Evolutionary conservation across 148 eudicot species (phyloP).

Genomic region (Rheum nobile): DNA sequence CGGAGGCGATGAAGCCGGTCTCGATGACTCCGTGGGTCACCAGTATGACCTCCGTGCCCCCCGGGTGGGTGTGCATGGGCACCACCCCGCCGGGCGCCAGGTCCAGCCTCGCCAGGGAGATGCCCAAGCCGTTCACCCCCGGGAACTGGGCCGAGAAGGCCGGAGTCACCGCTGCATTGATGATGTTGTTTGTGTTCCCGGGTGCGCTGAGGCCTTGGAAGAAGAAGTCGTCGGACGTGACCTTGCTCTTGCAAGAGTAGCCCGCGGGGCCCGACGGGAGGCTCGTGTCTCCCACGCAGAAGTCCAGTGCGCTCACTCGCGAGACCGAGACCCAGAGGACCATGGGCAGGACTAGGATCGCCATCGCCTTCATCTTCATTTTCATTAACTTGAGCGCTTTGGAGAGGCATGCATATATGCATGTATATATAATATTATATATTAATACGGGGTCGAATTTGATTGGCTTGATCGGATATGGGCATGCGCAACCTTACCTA

Average conservation of each 20-base stretch:
- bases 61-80: conserved; percentile 88
- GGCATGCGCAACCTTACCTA: not conserved
- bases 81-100: conserved; percentile 59
- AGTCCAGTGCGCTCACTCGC: conserved; percentile 39
- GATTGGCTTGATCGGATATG: conserved; percentile 1
- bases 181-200: conserved; percentile 59
- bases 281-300: conserved; percentile 52
- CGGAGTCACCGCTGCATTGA: conserved; percentile 69
- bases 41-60: conserved; percentile 38
- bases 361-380: conserved; percentile 29
- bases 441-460: not conserved
- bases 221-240: conserved; percentile 42
- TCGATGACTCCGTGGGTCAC: conserved; percentile 46
- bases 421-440: no score
- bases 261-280: conserved; percentile 50
- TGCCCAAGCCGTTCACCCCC: conserved; percentile 61
- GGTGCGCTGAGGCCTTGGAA: conserved; percentile 35
- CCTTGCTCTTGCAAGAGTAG: conserved; percentile 59
- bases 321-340: conserved; percentile 28
- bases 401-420: no score
- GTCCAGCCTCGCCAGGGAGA: conserved; percentile 67
- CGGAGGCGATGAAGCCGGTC: conserved; percentile 64
- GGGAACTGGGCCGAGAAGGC: conserved; percentile 69
- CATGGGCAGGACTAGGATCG: conserved; percentile 14
- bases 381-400: no score